Base-by-base conservation (phyloP, 805 yeast species). In the Candida orba region DNA sequence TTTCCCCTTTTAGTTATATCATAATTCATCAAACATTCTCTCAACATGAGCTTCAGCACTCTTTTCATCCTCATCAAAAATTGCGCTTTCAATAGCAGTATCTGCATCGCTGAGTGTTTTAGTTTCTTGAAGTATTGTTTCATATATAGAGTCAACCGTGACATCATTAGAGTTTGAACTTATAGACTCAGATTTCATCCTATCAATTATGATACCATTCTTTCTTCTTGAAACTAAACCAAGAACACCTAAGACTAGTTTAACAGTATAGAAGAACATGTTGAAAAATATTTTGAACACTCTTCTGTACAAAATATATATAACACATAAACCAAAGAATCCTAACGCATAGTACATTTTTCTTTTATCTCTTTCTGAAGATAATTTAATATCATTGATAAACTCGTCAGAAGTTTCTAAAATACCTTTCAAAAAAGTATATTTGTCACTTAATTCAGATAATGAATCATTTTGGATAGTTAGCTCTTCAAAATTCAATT, bases 401-500 rank as follows among this genome's bases (percentile, higher is more conserved):
- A 52, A 56, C 13, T 43, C 49, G 36, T 57, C 58, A 8, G 54
- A 48, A 36, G 45, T 56, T n/a, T 48, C 46, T 20, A 58, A 36
- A 2, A 56, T 46, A 6, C 44, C 49, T 15, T 49, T 52, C 10
- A 55, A 41, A 13, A 37, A 42, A 3, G 52, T 46, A 41, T 58
- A 53, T 20, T 47, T 51, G 9, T 51, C 52, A 1, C 55, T 45
- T 17, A 55, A 36, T 8, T 41, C 45, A 2, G 42, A 22, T 17
- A 58, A 37, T 0, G 55, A 46, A 20, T 55, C 54, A 14, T 47
- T 48, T 36, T 58, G 62, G 3, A 46, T 48, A 10, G 51, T 53
- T 24, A 58, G 37, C 18, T 56, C 60, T 2, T 56, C 59, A 10
- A 58, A 24, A 32, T 56, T 58, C 20, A 58, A 39, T 36, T 54